Conservation (phyloP, 2,329 filamentous ascomycete genomes). For the Furcasterigmium sp. region DNA sequence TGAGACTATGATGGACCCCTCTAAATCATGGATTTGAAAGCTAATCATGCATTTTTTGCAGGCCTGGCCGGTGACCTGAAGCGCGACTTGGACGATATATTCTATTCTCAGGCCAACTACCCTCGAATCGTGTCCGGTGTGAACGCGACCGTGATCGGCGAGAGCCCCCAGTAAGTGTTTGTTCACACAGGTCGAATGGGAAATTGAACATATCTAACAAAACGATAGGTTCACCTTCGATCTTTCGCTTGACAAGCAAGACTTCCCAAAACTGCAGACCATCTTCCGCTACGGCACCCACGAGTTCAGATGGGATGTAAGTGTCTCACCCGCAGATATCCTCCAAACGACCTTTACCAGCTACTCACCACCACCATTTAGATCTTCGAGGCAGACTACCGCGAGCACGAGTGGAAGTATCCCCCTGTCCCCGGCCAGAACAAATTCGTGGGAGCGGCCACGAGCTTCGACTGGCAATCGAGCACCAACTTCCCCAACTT, state of each 20-base stretch:
- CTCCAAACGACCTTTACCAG: not conserved
- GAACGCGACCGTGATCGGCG: not conserved
- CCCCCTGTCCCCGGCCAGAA: conserved; percentile 30
- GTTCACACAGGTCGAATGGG: too few species aligned
- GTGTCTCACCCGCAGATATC: not conserved
- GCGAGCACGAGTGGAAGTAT: conserved; percentile 33
- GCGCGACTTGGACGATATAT: conserved; percentile 7
- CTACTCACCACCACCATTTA: not conserved
- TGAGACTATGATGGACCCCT: too few species aligned
- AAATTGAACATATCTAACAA: conserved; percentile 2
- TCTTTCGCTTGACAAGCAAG: conserved; percentile 14
- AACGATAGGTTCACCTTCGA: conserved; percentile 14
- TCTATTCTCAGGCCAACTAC: conserved; percentile 5
- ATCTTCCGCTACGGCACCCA: conserved; percentile 16
- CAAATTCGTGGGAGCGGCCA: conserved; percentile 37
- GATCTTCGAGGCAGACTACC: conserved; percentile 32
- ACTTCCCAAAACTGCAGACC: conserved; percentile 18
- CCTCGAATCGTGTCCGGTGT: conserved; percentile 6
- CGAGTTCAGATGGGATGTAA: conserved; percentile 19
- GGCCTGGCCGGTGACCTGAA: conserved; percentile 9
- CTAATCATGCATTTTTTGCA: too few species aligned
- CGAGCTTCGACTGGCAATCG: conserved; percentile 18
- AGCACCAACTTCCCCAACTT: conserved; percentile 16
- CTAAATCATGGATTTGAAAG: too few species aligned
- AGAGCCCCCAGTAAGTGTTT: conserved; percentile 1